These are phyloP conservation scores for Suhomyces prunicola DNA, from an alignment of 805 yeast genomes.

Conservation along the genomic window DNA sequence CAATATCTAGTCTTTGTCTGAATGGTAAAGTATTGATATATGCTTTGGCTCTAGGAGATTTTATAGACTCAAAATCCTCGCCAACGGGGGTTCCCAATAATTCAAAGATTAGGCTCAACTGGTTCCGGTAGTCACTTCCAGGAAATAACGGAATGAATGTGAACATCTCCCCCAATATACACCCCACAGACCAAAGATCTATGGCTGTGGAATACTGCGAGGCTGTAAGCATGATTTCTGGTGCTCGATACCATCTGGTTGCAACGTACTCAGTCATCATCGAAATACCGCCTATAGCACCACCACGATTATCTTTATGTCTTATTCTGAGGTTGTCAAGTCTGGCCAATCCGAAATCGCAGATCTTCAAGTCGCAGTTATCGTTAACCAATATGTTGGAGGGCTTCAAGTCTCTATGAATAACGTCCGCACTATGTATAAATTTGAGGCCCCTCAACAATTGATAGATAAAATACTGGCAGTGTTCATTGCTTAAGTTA, in stretches of 20 bases:
- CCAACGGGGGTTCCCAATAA: conserved; percentile 65
- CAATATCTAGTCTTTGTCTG: conserved; percentile 16
- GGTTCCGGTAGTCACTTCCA: conserved; percentile 72
- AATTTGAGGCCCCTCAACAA: conserved; percentile 66
- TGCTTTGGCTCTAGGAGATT: conserved; percentile 22
- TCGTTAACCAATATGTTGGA: conserved; percentile 65
- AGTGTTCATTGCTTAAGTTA: conserved; percentile 60
- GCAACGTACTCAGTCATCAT: conserved; percentile 79
- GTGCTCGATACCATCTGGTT: conserved; percentile 83
- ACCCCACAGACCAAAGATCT: conserved; percentile 80
- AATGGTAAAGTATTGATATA: conserved; percentile 26
- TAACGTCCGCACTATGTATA: conserved; percentile 68
- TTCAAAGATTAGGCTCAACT: conserved; percentile 61
- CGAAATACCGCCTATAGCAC: conserved; percentile 24
- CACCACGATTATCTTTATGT: conserved; percentile 11
- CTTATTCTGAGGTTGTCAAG: conserved; percentile 43
- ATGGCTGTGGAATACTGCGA: conserved; percentile 74
- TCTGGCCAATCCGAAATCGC: conserved; percentile 77
- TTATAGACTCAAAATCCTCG: conserved; percentile 15
- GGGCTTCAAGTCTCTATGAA: conserved; percentile 77
- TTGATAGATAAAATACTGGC: conserved; percentile 69
- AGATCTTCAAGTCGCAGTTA: conserved; percentile 70
- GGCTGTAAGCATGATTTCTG: conserved; percentile 74
- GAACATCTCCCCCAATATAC: conserved; percentile 70
- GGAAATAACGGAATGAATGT: conserved; percentile 65